Evolutionary conservation across 2,329 filamentous ascomycete genomes (phyloP).

Genomic region (Lasiodiplodia sp.): DNA sequence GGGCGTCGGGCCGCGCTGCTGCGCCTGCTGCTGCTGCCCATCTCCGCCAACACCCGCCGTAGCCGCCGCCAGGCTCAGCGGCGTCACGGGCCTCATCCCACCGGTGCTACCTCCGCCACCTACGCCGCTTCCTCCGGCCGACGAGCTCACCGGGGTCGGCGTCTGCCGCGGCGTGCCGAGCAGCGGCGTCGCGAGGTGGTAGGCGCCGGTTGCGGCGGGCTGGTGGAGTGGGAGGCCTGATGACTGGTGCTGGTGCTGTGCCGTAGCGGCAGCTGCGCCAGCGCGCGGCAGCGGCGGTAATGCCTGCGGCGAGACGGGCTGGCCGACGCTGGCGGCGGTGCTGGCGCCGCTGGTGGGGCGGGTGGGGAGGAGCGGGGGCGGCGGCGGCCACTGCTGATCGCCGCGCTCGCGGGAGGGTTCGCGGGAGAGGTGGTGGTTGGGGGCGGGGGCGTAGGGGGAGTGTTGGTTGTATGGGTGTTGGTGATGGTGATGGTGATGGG

Average conservation of each 20-base stretch:
- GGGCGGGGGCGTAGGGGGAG: constrained; percentile 1
- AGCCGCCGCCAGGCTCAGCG: constrained; percentile 2
- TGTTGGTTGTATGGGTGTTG: constrained; percentile 33
- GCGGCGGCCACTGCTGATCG: background rate
- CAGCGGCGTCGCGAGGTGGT: background rate
- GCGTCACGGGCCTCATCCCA: constrained; percentile 1
- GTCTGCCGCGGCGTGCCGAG: constrained; percentile 2
- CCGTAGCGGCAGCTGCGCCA: no score
- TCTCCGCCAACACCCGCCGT: background rate
- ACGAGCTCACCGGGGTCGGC: constrained; percentile 1
- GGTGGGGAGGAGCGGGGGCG: background rate
- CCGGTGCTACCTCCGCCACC: background rate
- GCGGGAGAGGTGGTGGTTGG: constrained; percentile 9
- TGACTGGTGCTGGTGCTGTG: background rate
- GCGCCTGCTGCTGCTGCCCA: background rate
- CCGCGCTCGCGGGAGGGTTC: constrained; percentile 10
- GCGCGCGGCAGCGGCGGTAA: background rate
- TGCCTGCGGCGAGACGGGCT: background rate
- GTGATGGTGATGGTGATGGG: constrained; percentile 39
- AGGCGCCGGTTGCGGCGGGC: background rate
- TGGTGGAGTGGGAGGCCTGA: constrained; percentile 4
- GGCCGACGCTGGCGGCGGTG: constrained; percentile 1
- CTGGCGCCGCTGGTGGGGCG: background rate
- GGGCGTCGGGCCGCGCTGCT: background rate
- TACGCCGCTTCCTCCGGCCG: background rate